Percentiles rank a stretch among this genome's conserved stretches.
Evolutionary conservation across 371 early-diverging fungal species (phyloP).

Genomic region (Mortierella polycephala): DNA sequence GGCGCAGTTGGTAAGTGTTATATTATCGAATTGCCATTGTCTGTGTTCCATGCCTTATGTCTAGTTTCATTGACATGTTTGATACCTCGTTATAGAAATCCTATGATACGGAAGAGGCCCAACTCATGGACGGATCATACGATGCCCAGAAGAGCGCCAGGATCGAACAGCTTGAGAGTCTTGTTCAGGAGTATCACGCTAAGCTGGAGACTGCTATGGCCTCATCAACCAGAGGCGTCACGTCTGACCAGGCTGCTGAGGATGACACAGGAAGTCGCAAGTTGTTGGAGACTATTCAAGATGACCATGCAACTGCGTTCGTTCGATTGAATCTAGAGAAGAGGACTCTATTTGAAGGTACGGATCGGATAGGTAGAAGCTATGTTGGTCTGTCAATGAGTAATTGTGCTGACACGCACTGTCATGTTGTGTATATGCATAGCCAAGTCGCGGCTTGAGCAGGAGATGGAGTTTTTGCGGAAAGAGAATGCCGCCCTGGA

Average conservation of each 20-base stretch:
- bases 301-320: slow-evolving; percentile 1
- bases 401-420: neutral
- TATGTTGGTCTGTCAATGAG: no score
- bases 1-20: slow-evolving; percentile 31
- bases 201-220: slow-evolving; percentile 42
- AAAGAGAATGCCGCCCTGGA: slow-evolving; percentile 54
- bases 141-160: slow-evolving; percentile 68
- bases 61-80: neutral
- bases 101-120: slow-evolving; percentile 71
- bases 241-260: neutral
- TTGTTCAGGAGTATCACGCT: slow-evolving; percentile 66
- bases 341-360: slow-evolving; percentile 34
- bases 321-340: slow-evolving; percentile 22
- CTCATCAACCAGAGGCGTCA: neutral
- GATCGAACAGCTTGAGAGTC: slow-evolving; percentile 68
- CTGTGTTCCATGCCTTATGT: neutral
- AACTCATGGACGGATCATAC: slow-evolving; percentile 58
- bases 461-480: slow-evolving; percentile 50
- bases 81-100: slow-evolving; percentile 55
- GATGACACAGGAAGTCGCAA: slow-evolving; percentile 2
- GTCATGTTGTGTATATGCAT: neutral
- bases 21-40: neutral
- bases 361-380: neutral
- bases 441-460: slow-evolving; percentile 34
- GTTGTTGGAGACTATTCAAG: slow-evolving; percentile 27